A percentile compares a stretch with the other conserved stretches of the same genome.
Evolutionary conservation across 2,329 filamentous ascomycete genomes (phyloP).

Genomic region (Fusarium sambucinum): DNA sequence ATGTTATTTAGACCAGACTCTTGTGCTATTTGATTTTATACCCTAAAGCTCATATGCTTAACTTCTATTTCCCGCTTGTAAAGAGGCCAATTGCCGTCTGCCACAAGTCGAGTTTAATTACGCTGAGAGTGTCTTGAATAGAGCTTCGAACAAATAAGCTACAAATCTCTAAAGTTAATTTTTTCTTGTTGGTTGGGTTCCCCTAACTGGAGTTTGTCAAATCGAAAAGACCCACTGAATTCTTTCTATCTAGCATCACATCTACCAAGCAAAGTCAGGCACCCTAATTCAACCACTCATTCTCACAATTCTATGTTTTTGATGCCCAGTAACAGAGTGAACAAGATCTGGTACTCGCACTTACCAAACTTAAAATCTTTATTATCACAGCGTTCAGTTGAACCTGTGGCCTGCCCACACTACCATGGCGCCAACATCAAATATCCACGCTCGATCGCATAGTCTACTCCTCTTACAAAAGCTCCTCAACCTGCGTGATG

Average conservation of each 20-base stretch:
- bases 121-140: too few species aligned
- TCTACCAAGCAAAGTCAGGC: conserved; percentile 27
- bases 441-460: conserved; percentile 81
- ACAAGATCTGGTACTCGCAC: too few species aligned
- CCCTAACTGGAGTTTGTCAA: neutral
- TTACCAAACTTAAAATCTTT: too few species aligned
- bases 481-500: conserved; percentile 81
- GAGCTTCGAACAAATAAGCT: too few species aligned
- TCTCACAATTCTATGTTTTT: neutral
- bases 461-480: conserved; percentile 87
- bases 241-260: conserved; percentile 37
- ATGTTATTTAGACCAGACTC: neutral
- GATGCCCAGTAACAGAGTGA: neutral
- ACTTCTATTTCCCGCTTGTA: too few species aligned
- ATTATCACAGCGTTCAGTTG: neutral
- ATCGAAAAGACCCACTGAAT: conserved; percentile 34
- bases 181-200: neutral
- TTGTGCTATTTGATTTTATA: neutral
- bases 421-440: conserved; percentile 67
- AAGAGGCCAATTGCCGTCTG: too few species aligned
- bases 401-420: neutral
- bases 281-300: conserved; percentile 10
- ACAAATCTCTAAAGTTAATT: neutral
- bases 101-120: too few species aligned
- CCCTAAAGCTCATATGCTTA: too few species aligned